Evolutionary conservation across 352 stramenopile genomes (phyloP), one percentile per base, ranked within the genome.

Genomic region (Pythium folliculosum): DNA sequence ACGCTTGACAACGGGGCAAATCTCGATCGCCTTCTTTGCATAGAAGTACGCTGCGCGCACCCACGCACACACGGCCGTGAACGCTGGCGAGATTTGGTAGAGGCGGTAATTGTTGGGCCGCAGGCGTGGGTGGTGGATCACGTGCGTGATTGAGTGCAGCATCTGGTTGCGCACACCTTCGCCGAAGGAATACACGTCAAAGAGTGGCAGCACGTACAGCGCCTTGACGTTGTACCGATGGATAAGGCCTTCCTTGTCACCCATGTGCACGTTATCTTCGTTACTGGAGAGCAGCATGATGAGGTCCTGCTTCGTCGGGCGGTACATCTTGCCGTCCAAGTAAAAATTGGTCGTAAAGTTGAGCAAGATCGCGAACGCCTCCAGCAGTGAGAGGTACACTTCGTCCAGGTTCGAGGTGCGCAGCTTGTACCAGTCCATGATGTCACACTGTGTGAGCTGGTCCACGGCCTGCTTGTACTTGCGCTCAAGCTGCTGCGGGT

Each of bases 211-310:
- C 8, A 93, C 62, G 52, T 92, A 94, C 45, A 94, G 63, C 22
- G 86, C 86, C 60, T 93, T 92, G 49, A 94, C 80, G 19, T 71
- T 67, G 73, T 94, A 94, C 21, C 76, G 71, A 67, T 94, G 86
- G 48, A 94, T 94, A 12, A 94, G 52, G 2, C 81, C 86, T 70
- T 94, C 86, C 7, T 81, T 84, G 65, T 94, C 86, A 19, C 86
- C 86, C n/a, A 94, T 52, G 37, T 81, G 69, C 44, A 92, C 86
- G 55, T 94, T 94, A 21, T 94, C 86, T n/a, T 89, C 78, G 65
- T 76, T 92, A 40, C 72, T 93, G 3, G 81, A 90, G 16, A 94
- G 73, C 53, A 94, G 52, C 48, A 77, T 81, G 62, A 90, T 73
- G 3, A 94, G 32, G 65, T 94, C 81, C 16, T 92, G 77, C 22